A percentile compares a stretch with the other conserved stretches of the same genome.
phyloP scores from a whole-genome alignment of 257 asterid genomes.

The Rubia yunnanensis region DNA sequence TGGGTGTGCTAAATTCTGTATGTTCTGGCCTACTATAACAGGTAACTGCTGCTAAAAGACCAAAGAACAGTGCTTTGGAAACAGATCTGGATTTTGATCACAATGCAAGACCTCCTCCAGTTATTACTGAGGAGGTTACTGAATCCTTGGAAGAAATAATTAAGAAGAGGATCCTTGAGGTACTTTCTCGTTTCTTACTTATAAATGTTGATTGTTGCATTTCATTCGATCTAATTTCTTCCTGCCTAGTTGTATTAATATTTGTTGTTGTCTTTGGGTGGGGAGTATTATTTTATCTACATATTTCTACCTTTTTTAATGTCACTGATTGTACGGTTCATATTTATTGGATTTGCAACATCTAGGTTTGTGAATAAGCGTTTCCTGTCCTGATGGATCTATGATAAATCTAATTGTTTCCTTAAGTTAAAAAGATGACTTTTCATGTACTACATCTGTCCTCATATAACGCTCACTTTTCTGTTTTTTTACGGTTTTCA shows the following conservation, averaged over 20 bases:
- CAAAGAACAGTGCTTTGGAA: constrained; percentile 90
- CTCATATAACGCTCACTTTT: no score
- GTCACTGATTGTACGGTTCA: not conserved
- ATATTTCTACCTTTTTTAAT: not conserved
- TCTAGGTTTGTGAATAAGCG: not conserved
- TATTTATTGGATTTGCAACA: not conserved
- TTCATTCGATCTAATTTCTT: not conserved
- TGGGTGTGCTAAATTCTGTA: constrained; percentile 5
- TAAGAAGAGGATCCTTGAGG: constrained; percentile 76
- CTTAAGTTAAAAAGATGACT: not conserved
- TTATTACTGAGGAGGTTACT: constrained; percentile 71
- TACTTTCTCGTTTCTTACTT: constrained; percentile 12
- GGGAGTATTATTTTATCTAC: not conserved
- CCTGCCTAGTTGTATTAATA: not conserved
- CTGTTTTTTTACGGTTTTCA: not conserved
- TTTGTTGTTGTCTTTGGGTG: not conserved
- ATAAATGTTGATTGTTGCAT: not conserved
- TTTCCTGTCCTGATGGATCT: not conserved
- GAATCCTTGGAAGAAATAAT: constrained; percentile 83
- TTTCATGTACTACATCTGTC: not conserved
- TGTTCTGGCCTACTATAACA: constrained; percentile 27
- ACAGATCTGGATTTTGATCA: constrained; percentile 89
- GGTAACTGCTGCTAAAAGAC: constrained; percentile 86
- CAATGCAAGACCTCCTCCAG: constrained; percentile 88
- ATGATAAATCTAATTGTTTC: not conserved